Evolutionary conservation across 148 eudicot species (phyloP), one percentile per base, ranked within the genome.

Genomic region (Chenopodium album): DNA sequence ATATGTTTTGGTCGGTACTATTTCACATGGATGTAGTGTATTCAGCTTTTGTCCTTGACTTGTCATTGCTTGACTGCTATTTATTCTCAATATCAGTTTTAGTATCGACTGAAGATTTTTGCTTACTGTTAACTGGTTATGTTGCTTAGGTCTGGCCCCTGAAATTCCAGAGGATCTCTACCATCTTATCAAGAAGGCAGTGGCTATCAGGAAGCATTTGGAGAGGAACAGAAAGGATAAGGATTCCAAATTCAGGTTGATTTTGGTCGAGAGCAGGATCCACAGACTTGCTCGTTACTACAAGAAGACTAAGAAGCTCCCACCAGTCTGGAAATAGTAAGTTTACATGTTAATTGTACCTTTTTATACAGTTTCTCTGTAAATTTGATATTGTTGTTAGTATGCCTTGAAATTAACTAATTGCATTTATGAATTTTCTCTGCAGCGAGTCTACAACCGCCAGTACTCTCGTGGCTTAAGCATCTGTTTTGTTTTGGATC

Each of bases 301-400:
- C 84, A 85, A 85, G 87, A 81, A 81, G 84, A 85, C 87, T 22
- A 85, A 85, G 82, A 85, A 85, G 84, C 87, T 85, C 64, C 87
- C 87, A 14, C 87, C 87, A 0, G 87, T 85, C 76, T 85, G 87
- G 87, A 85, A 85, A 78, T 85, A 85, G 87, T 85, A 37, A 73
- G 84, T 72, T 28, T 3, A 56, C 32, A 6, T 67, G 9, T 41
- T 48, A 11, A 3, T 1, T 2, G 22, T 1, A 3, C 17, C 20
- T 31, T 50, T 50, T 60, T 16, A 20, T 9, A 22, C 2, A 0
- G 13, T 59, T 29, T 3, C 1, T 37, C 44, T 41, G 44, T 41
- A 41, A 3, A 14, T 29, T n/a, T 60, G 8, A 34, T 23, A 3
- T 41, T n/a, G 19, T 9, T 28, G 13, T 4, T 29, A 14, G 6